Percentiles rank a stretch among this genome's conserved stretches.
Conservation (phyloP, 2,329 filamentous ascomycete genomes). For the Colletotrichum caudatum region DNA sequence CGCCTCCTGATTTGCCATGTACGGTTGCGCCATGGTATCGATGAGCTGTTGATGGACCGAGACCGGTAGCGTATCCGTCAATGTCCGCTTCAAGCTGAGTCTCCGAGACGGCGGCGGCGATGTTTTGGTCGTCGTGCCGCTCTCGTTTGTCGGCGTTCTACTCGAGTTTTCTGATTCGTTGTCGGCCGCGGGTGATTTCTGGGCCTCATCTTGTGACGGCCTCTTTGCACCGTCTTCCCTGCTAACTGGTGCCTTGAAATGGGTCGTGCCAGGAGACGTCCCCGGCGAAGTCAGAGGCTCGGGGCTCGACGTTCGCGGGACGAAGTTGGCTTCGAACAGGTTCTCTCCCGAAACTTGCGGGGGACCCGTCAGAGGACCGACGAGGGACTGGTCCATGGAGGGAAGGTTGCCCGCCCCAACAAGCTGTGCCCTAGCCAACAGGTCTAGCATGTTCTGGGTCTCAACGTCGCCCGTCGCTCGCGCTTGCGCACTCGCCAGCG, state of each 20-base stretch:
- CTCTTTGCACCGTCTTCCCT: constrained; percentile 30
- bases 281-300: constrained; percentile 57
- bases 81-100: constrained; percentile 82
- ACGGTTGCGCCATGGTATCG: constrained; percentile 87
- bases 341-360: constrained; percentile 80
- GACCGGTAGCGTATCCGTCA: constrained; percentile 83
- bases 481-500: constrained; percentile 85
- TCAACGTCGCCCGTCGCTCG: constrained; percentile 86
- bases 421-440: constrained; percentile 84
- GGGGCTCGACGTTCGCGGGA: constrained; percentile 64
- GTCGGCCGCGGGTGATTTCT: constrained; percentile 43
- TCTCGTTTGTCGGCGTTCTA: constrained; percentile 68
- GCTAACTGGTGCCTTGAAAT: constrained; percentile 25
- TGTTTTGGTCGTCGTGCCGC: constrained; percentile 63
- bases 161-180: constrained; percentile 63
- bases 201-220: constrained; percentile 33
- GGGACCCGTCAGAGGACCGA: constrained; percentile 81
- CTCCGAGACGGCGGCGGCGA: constrained; percentile 70
- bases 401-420: constrained; percentile 75
- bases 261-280: constrained; percentile 49
- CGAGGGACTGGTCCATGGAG: constrained; percentile 57
- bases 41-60: constrained; percentile 85
- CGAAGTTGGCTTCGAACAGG: constrained; percentile 86
- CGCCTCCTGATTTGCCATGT: constrained; percentile 66
- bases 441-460: constrained; percentile 89